Evolutionary conservation across 169 alveolate genomes (phyloP), one percentile per base, ranked within the genome.

Genomic region (Plasmodium relictum): DNA sequence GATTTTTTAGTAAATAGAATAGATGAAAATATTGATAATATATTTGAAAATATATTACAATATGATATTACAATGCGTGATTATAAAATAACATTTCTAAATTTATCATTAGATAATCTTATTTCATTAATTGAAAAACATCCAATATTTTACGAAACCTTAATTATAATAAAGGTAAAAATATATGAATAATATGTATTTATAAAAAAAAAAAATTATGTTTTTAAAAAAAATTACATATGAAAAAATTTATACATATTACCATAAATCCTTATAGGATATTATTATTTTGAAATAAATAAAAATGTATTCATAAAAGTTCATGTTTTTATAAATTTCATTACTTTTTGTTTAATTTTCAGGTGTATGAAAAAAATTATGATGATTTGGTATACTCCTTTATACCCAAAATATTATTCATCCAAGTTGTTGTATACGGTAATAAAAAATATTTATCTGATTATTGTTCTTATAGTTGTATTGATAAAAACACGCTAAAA

Each of bases 341-440:
- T 63, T 48, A 24, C 14, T 26, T 42, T n/a, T 70, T 20, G 24
- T 52, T 61, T 73, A 26, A 63, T 56, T 66, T 31, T 41, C 42
- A 83, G 91, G 86, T 85, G 7, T 83, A 83, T 37, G 85, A 83
- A 70, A 58, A 83, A 50, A 52, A 83, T 54, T 83, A 68, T 52
- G 86, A 83, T 62, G 91, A 68, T 44, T 20, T 83, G 24, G 83
- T 83, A 39, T 83, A 69, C 42, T 44, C 91, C 18, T 83, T 83
- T 83, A 66, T 68, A 9, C 91, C 91, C n/a, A 68, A 83, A 70
- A 50, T 83, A 9, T 68, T 83, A 44, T 83, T 20, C 18, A 83
- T 83, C 20, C 91, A 83, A 71, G 91, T 83, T 69, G 78, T 83
- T 37, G 58, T 83, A 56, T 26, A 83, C 41, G 63, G 31, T 37